Conservation (phyloP, 1,284 basidiomycete species). For the Vanrija humicola region DNA sequence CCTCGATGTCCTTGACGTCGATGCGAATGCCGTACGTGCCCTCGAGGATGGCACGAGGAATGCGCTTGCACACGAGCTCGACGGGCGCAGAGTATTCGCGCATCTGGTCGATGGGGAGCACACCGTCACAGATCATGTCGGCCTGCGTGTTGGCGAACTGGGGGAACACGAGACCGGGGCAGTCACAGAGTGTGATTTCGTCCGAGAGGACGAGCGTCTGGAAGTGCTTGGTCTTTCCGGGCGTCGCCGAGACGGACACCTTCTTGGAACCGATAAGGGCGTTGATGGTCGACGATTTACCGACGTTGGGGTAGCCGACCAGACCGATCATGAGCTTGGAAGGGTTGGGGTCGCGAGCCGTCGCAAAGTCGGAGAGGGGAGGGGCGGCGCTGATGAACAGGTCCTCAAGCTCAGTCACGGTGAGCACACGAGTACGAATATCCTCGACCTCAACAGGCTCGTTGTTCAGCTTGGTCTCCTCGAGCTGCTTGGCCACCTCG, state of each 20-base stretch:
- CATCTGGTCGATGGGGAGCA: conserved; percentile 97
- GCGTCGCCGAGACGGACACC: conserved; percentile 94
- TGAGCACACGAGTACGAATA: conserved; percentile 72
- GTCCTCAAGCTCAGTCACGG: conserved; percentile 84
- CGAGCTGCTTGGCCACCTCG: conserved; percentile 25
- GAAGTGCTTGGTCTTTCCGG: conserved; percentile 99
- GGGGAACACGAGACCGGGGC: conserved; percentile 96
- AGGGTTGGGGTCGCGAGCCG: conserved; percentile 58
- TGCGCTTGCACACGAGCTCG: conserved; percentile 70
- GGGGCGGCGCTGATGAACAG: conserved; percentile 77
- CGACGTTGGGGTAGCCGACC: conserved; percentile 62
- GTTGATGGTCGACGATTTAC: conserved; percentile 60
- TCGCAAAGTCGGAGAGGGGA: conserved; percentile 65
- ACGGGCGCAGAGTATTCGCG: conserved; percentile 87
- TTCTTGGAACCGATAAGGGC: conserved; percentile 69
- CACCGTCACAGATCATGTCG: conserved; percentile 93
- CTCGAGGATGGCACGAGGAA: conserved; percentile 83
- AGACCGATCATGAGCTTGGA: conserved; percentile 67
- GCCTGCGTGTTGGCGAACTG: conserved; percentile 96
- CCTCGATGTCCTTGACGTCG: conserved; percentile 64
- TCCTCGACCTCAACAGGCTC: conserved; percentile 62
- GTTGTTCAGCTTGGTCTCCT: conserved; percentile 47
- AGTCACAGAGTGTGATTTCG: conserved; percentile 90
- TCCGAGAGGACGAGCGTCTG: conserved; percentile 93
- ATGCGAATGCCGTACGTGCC: conserved; percentile 84